phyloP scores from a whole-genome alignment of 352 stramenopile genomes.

The Blastocystis sp. region DNA sequence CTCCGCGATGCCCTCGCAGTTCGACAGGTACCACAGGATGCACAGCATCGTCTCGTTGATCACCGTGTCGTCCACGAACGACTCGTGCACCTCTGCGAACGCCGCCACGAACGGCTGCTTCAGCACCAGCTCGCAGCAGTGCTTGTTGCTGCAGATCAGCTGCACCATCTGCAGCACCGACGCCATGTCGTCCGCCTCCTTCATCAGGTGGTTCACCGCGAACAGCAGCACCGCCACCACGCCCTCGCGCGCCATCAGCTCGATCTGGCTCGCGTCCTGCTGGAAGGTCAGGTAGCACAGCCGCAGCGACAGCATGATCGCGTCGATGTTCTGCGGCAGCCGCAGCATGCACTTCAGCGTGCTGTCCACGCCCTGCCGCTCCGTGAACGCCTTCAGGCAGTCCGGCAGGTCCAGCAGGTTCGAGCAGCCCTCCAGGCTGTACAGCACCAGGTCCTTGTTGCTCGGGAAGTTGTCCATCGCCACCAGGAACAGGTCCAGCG shows the following conservation, averaged over 20 bases:
- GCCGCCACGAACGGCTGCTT: slow-evolving; percentile 32
- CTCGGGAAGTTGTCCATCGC: slow-evolving; percentile 60
- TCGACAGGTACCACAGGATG: slow-evolving; percentile 66
- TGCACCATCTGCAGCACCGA: slow-evolving; percentile 65
- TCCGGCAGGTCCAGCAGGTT: slow-evolving; percentile 22
- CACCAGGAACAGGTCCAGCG: slow-evolving; percentile 28
- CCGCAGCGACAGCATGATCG: slow-evolving; percentile 54
- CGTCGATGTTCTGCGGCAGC: slow-evolving; percentile 59
- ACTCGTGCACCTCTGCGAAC: slow-evolving; percentile 50
- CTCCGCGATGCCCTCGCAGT: slow-evolving; percentile 42
- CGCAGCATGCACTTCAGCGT: slow-evolving; percentile 59
- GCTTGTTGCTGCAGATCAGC: slow-evolving; percentile 58
- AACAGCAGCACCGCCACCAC: slow-evolving; percentile 39
- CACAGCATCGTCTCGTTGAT: slow-evolving; percentile 64
- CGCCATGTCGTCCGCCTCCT: slow-evolving; percentile 45
- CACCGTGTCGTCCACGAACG: slow-evolving; percentile 37
- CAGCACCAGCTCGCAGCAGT: slow-evolving; percentile 56
- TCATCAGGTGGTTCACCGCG: slow-evolving; percentile 40
- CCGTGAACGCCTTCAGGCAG: slow-evolving; percentile 42
- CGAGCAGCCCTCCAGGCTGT: slow-evolving; percentile 52
- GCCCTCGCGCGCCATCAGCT: slow-evolving; percentile 51
- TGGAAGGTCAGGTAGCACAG: slow-evolving; percentile 65
- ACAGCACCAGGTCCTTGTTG: slow-evolving; percentile 67
- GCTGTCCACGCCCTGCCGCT: slow-evolving; percentile 28
- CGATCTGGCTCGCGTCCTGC: slow-evolving; percentile 43